Evolutionary conservation across 164 flowering plant species (phyloP), one percentile per base, ranked within the genome.

Genomic region (Macadamia tetraphylla): DNA sequence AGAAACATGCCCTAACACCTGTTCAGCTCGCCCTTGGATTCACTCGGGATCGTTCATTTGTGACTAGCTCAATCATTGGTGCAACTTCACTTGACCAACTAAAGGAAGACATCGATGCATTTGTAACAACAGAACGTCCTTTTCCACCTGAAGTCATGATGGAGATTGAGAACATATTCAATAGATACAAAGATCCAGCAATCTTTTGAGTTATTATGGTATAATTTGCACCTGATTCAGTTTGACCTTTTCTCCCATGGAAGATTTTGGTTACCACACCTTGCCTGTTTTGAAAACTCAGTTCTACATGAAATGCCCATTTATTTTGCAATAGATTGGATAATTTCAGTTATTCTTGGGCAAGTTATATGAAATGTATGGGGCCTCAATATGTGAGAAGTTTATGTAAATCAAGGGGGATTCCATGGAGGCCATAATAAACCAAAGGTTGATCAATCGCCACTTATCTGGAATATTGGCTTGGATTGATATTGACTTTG

Each of bases 1-100:
- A 84, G 78, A 85, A 88, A 75, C 85, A 94, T 58, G 91, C 92
- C 14, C 80, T 89, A 42, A 82, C 84, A 42, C 87, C 75, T 0
- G 93, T 88, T n/a, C 82, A 94, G 74, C 85, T 94, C 42, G 97
- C 98, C 0, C 94, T 91, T 9, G 94, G 85, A 68, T 94, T 91
- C 77, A 85, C 75, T 9, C 74, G 98, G 64, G 98, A 94, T 73
- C 87, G 90, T n/a, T 87, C 94, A 52, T 94, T 91, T 70, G 69
- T 94, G 82, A 79, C 96, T n/a, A 94, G 98, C 70, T 85, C 98
- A 17, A 91, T 94, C 42, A 81, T 94, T 42, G 98, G 97, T 29
- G 97, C 98, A 63, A 89, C 97, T 40, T 88, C 97, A 23, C 72
- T 88, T 6, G 89, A 87, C 29, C 98, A 91, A 69, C 78, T 94